phyloP scores from a whole-genome alignment of 1,139 yeast genomes.

The Yarrowia galli region DNA sequence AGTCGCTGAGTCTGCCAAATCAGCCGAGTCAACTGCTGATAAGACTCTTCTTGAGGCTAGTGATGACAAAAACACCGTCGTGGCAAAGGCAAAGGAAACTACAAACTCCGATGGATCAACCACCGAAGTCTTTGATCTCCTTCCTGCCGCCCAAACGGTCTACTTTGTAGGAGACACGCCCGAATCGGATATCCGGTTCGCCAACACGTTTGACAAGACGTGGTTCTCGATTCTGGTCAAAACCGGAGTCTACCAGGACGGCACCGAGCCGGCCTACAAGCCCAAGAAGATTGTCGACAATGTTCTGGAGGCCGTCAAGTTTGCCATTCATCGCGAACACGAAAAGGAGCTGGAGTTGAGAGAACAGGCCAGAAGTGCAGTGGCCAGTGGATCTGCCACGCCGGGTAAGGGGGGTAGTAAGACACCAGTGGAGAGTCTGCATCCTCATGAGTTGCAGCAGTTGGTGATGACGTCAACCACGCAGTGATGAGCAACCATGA shows the following conservation, averaged over 20 bases:
- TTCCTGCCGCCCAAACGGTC: constrained; percentile 85
- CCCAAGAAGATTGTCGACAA: constrained; percentile 77
- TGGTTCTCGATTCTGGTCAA: constrained; percentile 87
- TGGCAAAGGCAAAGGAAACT: constrained; percentile 40
- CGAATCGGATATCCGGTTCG: constrained; percentile 85
- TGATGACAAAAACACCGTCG: constrained; percentile 11
- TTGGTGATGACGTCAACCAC: constrained; percentile 32
- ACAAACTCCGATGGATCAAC: constrained; percentile 23
- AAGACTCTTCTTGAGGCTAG: constrained; percentile 1
- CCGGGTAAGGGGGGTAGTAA: constrained; percentile 7
- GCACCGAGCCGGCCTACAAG: constrained; percentile 76
- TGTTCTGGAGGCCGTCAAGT: constrained; percentile 81
- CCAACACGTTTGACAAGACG: constrained; percentile 81
- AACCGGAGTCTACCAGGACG: constrained; percentile 86
- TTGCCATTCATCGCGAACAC: constrained; percentile 83
- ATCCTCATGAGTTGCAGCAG: constrained; percentile 38
- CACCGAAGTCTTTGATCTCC: constrained; percentile 47
- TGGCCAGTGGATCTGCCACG: constrained; percentile 31
- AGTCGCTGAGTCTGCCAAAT: too few relatives aligned
- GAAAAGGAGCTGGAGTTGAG: constrained; percentile 60
- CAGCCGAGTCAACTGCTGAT: not conserved
- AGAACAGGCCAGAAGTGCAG: constrained; percentile 40
- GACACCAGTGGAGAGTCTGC: constrained; percentile 20
- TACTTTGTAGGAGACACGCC: constrained; percentile 95
- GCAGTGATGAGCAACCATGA: too few relatives aligned